These are phyloP conservation scores for Ustulina deusta DNA, from an alignment of 2,329 filamentous ascomycete species.

Conservation along the genomic window DNA sequence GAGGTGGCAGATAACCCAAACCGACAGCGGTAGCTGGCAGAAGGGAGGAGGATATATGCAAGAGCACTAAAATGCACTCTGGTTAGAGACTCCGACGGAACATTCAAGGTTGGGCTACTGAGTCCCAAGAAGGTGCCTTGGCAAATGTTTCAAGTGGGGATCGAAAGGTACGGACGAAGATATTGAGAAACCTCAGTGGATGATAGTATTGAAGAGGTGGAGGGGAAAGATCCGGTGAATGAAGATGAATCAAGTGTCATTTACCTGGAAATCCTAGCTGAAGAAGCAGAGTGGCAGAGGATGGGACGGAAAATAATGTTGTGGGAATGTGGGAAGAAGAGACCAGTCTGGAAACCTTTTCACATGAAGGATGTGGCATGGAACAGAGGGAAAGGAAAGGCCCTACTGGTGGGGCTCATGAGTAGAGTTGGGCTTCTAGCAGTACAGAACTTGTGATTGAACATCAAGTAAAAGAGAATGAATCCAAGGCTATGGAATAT, in stretches of 20 bases:
- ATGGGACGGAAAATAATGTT: too few species aligned
- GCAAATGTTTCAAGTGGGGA: background rate
- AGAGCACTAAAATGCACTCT: background rate
- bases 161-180: background rate
- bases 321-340: background rate
- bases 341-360: background rate
- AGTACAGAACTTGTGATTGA: background rate
- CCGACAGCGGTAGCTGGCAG: background rate
- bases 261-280: background rate
- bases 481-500: background rate
- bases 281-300: too few species aligned
- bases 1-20: background rate
- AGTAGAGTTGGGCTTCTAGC: background rate
- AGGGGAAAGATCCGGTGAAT: background rate
- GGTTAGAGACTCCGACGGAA: too few species aligned
- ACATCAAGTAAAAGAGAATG: background rate
- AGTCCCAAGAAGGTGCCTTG: too few species aligned
- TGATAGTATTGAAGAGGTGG: background rate
- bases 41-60: background rate
- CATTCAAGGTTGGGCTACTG: background rate
- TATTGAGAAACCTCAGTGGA: background rate
- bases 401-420: background rate
- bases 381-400: background rate
- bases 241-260: background rate
- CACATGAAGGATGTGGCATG: background rate